These are phyloP conservation scores for Ormosia semicastrata DNA, from an alignment of 306 rosid species.

Conservation along the genomic window DNA sequence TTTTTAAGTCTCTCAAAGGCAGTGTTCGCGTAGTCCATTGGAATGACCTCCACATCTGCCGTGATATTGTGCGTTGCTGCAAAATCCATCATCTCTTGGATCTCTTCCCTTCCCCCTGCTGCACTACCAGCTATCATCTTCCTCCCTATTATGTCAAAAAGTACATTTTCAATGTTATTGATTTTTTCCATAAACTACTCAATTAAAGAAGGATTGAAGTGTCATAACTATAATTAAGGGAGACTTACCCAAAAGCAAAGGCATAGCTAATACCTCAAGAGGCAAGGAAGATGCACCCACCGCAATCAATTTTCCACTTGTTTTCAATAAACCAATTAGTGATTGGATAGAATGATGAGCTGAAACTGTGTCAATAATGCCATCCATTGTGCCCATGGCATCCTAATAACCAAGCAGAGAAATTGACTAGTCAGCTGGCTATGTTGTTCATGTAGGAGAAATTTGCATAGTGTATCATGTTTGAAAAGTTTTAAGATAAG, in stretches of 20 bases:
- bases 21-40: slow-evolving; percentile 39
- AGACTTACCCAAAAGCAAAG: slow-evolving; percentile 33
- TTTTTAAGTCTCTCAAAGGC: slow-evolving; percentile 35
- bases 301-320: slow-evolving; percentile 40
- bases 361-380: slow-evolving; percentile 48
- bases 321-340: slow-evolving; percentile 30
- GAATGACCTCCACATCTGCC: slow-evolving; percentile 35
- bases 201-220: background rate
- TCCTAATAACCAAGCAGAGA: background rate
- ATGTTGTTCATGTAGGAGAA: background rate
- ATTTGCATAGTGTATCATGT: too few species aligned
- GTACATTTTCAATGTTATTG: background rate
- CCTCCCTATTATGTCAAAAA: slow-evolving; percentile 26
- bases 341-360: slow-evolving; percentile 38
- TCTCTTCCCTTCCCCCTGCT: slow-evolving; percentile 27
- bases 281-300: slow-evolving; percentile 37
- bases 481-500: too few species aligned
- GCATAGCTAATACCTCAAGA: slow-evolving; percentile 22
- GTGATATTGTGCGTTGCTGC: slow-evolving; percentile 37
- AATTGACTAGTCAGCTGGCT: background rate
- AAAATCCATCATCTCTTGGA: slow-evolving; percentile 42
- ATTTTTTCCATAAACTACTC: background rate
- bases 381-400: slow-evolving; percentile 44
- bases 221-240: background rate
- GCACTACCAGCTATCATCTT: slow-evolving; percentile 37